phyloP scores from a whole-genome alignment of 1,284 basidiomycete species.

The Lignosus rhinocerotis region DNA sequence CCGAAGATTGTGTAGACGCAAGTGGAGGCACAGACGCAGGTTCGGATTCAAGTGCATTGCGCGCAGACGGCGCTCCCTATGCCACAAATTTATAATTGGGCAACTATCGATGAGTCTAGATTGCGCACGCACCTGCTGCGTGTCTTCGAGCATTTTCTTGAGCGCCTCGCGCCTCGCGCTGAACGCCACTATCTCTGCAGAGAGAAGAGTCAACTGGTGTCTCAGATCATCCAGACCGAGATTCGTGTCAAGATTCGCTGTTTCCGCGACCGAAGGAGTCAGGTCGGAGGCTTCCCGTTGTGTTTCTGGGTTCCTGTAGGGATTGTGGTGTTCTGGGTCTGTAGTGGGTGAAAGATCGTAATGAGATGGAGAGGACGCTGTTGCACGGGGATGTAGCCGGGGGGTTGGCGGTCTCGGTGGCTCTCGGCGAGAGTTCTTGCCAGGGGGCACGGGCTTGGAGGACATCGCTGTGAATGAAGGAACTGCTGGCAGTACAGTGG shows the following conservation, averaged over 20 bases:
- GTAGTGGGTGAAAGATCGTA: conserved; percentile 5
- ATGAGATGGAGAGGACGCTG: conserved; percentile 9
- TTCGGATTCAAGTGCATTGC: not conserved
- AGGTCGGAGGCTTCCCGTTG: not conserved
- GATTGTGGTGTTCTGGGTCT: not conserved
- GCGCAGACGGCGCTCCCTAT: not conserved
- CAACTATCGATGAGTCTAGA: not conserved
- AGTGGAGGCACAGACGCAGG: not conserved
- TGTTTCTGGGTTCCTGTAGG: not conserved
- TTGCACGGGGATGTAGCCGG: conserved; percentile 1
- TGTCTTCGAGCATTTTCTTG: conserved; percentile 26
- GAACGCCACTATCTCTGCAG: conserved; percentile 37
- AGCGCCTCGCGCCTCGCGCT: conserved; percentile 37
- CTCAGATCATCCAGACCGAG: conserved; percentile 30
- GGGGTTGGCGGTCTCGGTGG: conserved; percentile 7
- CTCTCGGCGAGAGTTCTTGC: not conserved
- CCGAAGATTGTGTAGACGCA: not conserved
- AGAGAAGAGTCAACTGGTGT: conserved; percentile 37
- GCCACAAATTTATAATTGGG: not conserved
- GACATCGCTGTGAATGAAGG: too few relatives aligned
- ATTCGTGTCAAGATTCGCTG: not conserved
- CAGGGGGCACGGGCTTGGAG: too few relatives aligned
- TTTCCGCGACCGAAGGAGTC: not conserved
- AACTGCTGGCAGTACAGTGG: too few relatives aligned
- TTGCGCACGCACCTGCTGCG: conserved; percentile 27